Base-by-base conservation (phyloP, 768 basidiomycete species). In the Amanita molliuscula region DNA sequence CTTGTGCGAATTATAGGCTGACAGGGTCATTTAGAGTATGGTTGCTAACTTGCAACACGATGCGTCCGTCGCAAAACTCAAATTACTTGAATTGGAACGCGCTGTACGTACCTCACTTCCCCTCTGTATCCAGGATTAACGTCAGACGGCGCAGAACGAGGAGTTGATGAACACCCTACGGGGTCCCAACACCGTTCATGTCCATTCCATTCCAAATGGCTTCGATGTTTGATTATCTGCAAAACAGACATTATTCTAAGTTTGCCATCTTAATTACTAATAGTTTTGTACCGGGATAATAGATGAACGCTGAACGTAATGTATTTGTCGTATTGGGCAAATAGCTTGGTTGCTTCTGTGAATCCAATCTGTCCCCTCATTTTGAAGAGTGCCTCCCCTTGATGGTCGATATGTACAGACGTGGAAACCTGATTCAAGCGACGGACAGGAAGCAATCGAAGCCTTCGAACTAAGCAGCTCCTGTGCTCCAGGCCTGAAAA, bases 1-100 rank as follows among this genome's bases (percentile, higher is more conserved):
- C 23, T 29, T 15, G 44, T 26, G 44, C 36, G 29, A 41, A 25
- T 26, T 20, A n/a, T n/a, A 36, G 10, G 10, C 49, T 43, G 44
- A 41, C 13, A 10, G 18, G 29, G 16, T 1, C 36, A 25, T 26
- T 23, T 28, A 88, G 85, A 84, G 82, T 55, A 85, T 84, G 78
- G 79, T 87, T 3, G 72, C 83, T 0, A 80, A 80, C 21, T 71
- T 88, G 4, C 81, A 85, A 44, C 74, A 82, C 58, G 84, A 88
- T 53, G 71, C 75, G 3, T 73, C 77, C 0, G 66, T 79, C 3
- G 63, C 75, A 15, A 79, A 78, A 49, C 62, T 85, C 43, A 82
- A 81, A 54, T 67, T 86, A 26, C 69, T 84, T 38, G 84, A 87
- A 57, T 67, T 88, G 21, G 75, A 86, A 58, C 75, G 84, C 54